Base-by-base conservation (phyloP, 208 protist genomes). In the Acanthamoeba sp. region DNA sequence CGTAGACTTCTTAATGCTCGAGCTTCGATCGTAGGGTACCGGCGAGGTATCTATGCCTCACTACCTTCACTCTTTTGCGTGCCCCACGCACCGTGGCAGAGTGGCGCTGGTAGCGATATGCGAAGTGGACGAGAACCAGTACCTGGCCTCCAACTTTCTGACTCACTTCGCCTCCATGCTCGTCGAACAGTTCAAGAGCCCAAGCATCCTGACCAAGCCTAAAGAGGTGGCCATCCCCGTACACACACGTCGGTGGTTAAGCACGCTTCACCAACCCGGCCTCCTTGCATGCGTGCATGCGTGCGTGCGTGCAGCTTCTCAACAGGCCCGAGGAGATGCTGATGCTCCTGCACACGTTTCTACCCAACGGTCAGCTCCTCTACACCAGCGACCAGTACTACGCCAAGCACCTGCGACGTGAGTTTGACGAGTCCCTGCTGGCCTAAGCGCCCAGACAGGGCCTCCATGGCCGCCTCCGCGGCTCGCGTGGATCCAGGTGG, bases 331-430 rank as follows among this genome's bases (percentile, higher is more conserved):
- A 88, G 80, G 80, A 88, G 50, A 88, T 88, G 50, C 42, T 88
- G 80, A 64, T 88, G 45, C 80, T 88, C 29, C 80, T 88, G 42
- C 48, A 88, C 29, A 42, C 50, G 5, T 88, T 42, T 27, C 80
- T 88, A 18, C 80, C 80, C 80, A 88, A 59, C 80, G 80, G 80
- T 1, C 80, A 64, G 45, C 50, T 88, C 32, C 80, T 88, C 80
- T 88, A 62, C 80, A 59, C 80, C 38, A 64, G 48, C 22, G 42
- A 55, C 14, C 80, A 88, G 18, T 62, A n/a, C n/a, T n/a, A 42
- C 45, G 27, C 80, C 38, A 88, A 88, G 50, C 80, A 88, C 80
- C 29, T 55, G 9, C 80, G 80, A 22, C 80, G 80, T 7, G 48
- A 88, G 80, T 80, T 80, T 48, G 71, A 80, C 36, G 71, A 80